These are phyloP conservation scores for Porogramme epimiltina DNA, from an alignment of 1,284 basidiomycete species.

Conservation along the genomic window DNA sequence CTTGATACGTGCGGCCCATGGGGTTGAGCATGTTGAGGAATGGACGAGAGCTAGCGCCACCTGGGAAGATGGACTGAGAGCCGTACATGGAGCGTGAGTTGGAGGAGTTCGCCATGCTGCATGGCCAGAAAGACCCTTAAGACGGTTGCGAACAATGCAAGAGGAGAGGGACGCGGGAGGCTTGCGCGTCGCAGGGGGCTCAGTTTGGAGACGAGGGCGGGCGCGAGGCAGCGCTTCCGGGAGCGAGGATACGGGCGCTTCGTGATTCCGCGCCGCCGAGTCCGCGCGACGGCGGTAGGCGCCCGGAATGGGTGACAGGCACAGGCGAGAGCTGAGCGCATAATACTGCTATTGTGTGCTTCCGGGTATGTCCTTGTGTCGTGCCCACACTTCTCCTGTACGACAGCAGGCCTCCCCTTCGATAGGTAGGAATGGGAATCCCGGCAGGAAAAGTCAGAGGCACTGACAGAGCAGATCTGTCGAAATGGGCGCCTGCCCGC, in stretches of 20 bases:
- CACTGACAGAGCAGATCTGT: conserved; percentile 1
- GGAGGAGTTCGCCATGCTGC: conserved; percentile 18
- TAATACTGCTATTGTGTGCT: no score
- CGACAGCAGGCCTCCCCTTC: no score
- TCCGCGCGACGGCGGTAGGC: no score
- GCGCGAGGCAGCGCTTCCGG: conserved; percentile 1
- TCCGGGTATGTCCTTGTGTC: no score
- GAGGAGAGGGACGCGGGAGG: background rate
- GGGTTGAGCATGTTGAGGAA: conserved; percentile 85
- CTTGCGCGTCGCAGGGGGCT: conserved; percentile 20
- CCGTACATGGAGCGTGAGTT: conserved; percentile 32
- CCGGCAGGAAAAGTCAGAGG: no score
- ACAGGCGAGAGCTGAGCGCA: no score
- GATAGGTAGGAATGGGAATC: no score
- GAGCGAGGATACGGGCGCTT: background rate
- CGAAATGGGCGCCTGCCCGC: conserved; percentile 19
- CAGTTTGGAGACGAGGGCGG: conserved; percentile 5
- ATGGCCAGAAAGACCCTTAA: background rate
- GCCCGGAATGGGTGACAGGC: no score
- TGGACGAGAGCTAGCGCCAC: conserved; percentile 58
- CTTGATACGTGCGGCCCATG: conserved; percentile 67
- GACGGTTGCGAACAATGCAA: background rate
- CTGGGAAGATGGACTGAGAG: conserved; percentile 48
- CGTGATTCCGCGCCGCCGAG: no score
- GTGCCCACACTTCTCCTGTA: no score